Evolutionary conservation across 2,329 filamentous ascomycete genomes (phyloP).

Genomic region (Penicillium hordei): DNA sequence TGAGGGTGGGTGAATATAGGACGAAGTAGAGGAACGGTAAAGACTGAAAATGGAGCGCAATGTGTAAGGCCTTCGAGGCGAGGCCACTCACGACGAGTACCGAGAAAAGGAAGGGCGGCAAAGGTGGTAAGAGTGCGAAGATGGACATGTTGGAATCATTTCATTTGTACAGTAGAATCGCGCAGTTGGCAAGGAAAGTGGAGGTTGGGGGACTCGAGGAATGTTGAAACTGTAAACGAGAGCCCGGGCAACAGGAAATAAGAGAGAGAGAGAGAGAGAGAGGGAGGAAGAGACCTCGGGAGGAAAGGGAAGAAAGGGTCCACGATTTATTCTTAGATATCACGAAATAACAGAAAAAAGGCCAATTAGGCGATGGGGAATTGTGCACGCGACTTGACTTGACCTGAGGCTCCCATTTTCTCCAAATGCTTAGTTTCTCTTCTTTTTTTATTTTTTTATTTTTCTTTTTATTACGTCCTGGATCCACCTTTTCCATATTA

Average conservation of each 20-base stretch:
- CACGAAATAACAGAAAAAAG: not conserved
- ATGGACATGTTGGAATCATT: slow-evolving; percentile 26
- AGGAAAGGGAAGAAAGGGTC: not conserved
- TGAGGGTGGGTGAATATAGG: slow-evolving; percentile 41
- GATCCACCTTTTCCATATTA: not conserved
- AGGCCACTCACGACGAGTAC: slow-evolving; percentile 34
- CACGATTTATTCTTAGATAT: slow-evolving; percentile 5
- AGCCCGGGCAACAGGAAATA: not conserved
- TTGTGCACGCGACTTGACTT: slow-evolving; percentile 2
- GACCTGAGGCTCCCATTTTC: not conserved
- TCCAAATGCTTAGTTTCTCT: slow-evolving; percentile 4
- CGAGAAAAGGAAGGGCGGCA: slow-evolving; percentile 30
- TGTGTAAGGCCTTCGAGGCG: slow-evolving; percentile 36
- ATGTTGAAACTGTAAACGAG: slow-evolving; percentile 2
- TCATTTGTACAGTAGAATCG: slow-evolving; percentile 18
- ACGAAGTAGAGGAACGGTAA: slow-evolving; percentile 36
- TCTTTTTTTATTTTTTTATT: not conserved
- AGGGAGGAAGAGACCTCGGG: not conserved
- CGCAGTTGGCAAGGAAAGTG: not conserved
- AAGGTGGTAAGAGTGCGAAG: slow-evolving; percentile 18
- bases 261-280: not conserved
- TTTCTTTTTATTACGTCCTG: not conserved
- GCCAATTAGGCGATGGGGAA: slow-evolving; percentile 9
- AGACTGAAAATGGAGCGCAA: slow-evolving; percentile 34
- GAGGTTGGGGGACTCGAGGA: not conserved